Evolutionary conservation across 2,329 filamentous ascomycete species (phyloP), one percentile per base, ranked within the genome.

Genomic region (Dothideomycetes sp.): DNA sequence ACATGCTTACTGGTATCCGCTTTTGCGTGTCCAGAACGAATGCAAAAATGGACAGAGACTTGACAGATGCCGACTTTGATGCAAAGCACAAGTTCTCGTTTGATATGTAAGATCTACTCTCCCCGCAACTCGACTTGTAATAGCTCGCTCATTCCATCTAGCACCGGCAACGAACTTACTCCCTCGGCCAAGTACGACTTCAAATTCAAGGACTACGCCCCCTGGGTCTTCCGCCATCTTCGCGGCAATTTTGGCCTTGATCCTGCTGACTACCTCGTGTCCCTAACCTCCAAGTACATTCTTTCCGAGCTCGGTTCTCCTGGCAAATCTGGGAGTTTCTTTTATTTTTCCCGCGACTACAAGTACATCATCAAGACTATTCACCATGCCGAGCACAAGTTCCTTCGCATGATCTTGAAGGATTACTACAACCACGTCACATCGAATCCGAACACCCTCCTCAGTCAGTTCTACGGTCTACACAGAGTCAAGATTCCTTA

Each of bases 301-400:
- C 73, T 98, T 49, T 96, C 91, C 4, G 91, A 98, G 63, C 74
- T 98, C 44, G 91, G 91, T 24, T 96, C 91, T 4, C 91, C 91
- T 1, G 91, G 91, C 45, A 98, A 98, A 70, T 95, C 88, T 61
- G 91, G 91, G 50, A 96, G 88, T 63, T 98, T 98, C 68, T 98
- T 98, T 68, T 98, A 98, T 70, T 98, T 96, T 66, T 96, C 91
- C 33, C 76, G 91, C 55, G 91, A 98, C 65, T 98, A 98, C 73
- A 96, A 95, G 65, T 98, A 98, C 66, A 98, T 98, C 65, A 98
- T 98, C 75, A 98, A 98, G 67, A 98, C 91, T 16, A 96, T 98
- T 51, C 91, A 98, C 60, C 91, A 96, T 55, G 78, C 79, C 52
- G 91, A 98, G 63, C 84, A 89, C 69, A 88, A 88, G 55, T 88